Base-by-base conservation (phyloP, 495 filamentous ascomycete species). In the Aspergillus ostianus region DNA sequence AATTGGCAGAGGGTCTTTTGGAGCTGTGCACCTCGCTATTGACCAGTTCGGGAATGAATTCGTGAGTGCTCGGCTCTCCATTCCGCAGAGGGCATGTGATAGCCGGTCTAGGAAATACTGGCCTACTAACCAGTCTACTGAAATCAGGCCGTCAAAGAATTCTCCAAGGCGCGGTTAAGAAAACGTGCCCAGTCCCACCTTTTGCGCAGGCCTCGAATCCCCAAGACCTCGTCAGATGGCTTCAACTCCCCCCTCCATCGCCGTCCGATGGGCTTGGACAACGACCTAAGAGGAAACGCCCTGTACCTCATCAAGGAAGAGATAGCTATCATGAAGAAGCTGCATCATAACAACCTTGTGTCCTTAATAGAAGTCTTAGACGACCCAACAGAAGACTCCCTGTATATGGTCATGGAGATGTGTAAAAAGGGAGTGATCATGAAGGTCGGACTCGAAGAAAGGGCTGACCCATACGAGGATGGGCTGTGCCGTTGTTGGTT, bases 361-460 rank as follows among this genome's bases (percentile, higher is more conserved):
- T 87, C 87, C 30, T 77, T 98, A 30, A 89, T 94, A 62, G 94
- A 98, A 71, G 94, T 98, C 0, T 74, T 98, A 32, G 94, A 98
- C 70, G 95, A 98, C 65, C 95, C 94, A 2, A 86, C 90, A 32
- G 93, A 97, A 63, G 94, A 98, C 68, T 95, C 92, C 1, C 75
- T 98, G 20, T 98, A 97, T 71, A 98, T 98, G 90, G 94, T 98
- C 5, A 82, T 98, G 69, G 94, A 98, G 71, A 94, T 96, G 91
- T 98, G 94, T 78, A 94, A 96, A 66, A 98, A 98, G 68, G 94
- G 94, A 0, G 93, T 98, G 23, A 82, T 97, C 44, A 98, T 98
- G 94, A 94, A 95, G 59, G 91, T 98, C 50, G 91, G 90, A 6
- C 70, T 98, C n/a, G 87, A 89, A 61, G 89, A 96, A 66, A 75